Base-by-base conservation (phyloP, 2,329 filamentous ascomycete species). In the Phialophora expanda region DNA sequence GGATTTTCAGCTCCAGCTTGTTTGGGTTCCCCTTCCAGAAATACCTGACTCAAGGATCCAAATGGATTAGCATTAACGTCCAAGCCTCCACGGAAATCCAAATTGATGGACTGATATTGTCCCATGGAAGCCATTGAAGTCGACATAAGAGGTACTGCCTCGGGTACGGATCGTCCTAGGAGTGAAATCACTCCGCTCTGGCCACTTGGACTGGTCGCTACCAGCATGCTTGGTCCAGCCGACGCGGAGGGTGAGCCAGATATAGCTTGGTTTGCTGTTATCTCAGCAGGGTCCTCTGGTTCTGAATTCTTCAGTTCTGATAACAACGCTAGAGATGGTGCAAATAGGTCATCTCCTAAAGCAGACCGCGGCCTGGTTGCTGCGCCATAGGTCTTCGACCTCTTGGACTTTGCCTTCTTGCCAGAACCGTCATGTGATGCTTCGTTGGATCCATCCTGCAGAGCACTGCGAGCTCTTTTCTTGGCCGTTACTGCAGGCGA, bases 41-140 rank as follows among this genome's bases (percentile, higher is more conserved):
- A 71, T 2, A 64, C 55, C 48, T 73, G 71, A 46, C 63, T 71
- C n/a, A 67, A n/a, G 0, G 63, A 56, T 26, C 71, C 71, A 48
- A 73, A 73, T 2, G 70, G 71, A 50, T 73, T 73, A 17, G 66
- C 32, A 57, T 61, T 67, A 32, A 68, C 55, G 30, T 70, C 63
- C 8, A 70, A 32, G 1, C 66, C 70, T 24, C 68, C 67, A 32
- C 70, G 66, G 53, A 66, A 71, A 57, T 71, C 66, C 34, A 72
- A 48, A 26, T 65, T 70, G 54, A 70, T 70, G 12, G 69, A 69
- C 61, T 70, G 61, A 38, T 73, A 71, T 28, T 62, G 61, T 26
- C 71, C 71, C 32, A 72, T 70, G 3, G 70, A 72, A 48, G 71
- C 70, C 24, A 62, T 44, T 5, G 67, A 66, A 28, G 67, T 70